Evolutionary conservation across 2,329 filamentous ascomycete species (phyloP).

Genomic region (Aureobasidium sp.): DNA sequence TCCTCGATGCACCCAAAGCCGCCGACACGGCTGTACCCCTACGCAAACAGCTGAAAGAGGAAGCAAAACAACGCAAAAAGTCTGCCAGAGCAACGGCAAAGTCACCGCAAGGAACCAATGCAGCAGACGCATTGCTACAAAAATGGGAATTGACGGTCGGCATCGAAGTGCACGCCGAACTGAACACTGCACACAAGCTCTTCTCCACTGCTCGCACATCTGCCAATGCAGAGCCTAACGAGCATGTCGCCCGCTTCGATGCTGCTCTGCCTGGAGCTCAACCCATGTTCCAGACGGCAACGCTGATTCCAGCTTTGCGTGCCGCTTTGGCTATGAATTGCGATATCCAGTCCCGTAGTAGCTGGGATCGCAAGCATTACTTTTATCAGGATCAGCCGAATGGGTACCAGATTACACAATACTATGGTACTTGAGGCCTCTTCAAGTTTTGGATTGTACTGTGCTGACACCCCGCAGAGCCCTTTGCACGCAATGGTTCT

Average conservation of each 20-base stretch:
- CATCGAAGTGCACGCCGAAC: conserved; percentile 93
- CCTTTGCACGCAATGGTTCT: conserved; percentile 61
- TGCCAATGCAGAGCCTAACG: conserved; percentile 54
- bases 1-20: conserved; percentile 9
- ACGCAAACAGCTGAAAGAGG: conserved; percentile 37
- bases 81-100: conserved; percentile 22
- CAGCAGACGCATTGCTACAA: conserved; percentile 26
- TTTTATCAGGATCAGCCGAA: conserved; percentile 98
- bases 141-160: conserved; percentile 93
- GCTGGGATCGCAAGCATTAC: conserved; percentile 95
- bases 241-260: conserved; percentile 84
- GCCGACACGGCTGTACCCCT: conserved; percentile 25
- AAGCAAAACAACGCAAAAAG: conserved; percentile 31
- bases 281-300: conserved; percentile 74
- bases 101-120: conserved; percentile 7
- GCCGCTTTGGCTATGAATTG: conserved; percentile 82
- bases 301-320: conserved; percentile 80
- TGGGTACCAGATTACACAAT: conserved; percentile 97
- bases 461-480: conserved; percentile 35
- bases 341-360: conserved; percentile 65
- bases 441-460: not conserved
- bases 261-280: conserved; percentile 83
- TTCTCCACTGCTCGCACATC: conserved; percentile 60
- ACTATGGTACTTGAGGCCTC: conserved; percentile 54
- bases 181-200: conserved; percentile 82